Evolutionary conservation across 2,329 filamentous ascomycete species (phyloP).

Genomic region (Ceratocystis smalleyi): DNA sequence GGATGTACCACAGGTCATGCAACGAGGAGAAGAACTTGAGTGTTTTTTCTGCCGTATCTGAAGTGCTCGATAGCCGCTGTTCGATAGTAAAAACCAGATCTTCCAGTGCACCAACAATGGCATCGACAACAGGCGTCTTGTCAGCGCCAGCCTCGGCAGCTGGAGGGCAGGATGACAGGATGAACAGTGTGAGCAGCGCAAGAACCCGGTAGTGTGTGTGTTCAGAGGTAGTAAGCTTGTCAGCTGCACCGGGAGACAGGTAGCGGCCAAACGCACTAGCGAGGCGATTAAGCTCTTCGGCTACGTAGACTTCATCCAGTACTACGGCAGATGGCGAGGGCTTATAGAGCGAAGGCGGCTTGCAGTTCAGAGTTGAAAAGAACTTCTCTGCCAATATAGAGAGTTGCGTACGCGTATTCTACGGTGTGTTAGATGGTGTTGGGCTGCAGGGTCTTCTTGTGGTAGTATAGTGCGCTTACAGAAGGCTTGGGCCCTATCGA

Average conservation of each 20-base stretch:
- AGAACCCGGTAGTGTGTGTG: constrained; percentile 30
- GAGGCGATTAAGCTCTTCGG: constrained; percentile 29
- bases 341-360: constrained; percentile 37
- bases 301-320: constrained; percentile 31
- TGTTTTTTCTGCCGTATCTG: constrained; percentile 2
- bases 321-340: constrained; percentile 26
- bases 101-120: constrained; percentile 10
- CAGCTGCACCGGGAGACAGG: constrained; percentile 20
- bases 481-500: constrained; percentile 37
- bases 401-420: constrained; percentile 37
- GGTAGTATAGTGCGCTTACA: constrained; percentile 24
- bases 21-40: constrained; percentile 21
- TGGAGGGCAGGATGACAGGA: constrained; percentile 11
- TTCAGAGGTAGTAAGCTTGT: constrained; percentile 29
- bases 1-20: constrained; percentile 26
- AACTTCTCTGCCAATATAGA: constrained; percentile 36
- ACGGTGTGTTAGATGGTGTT: constrained; percentile 17
- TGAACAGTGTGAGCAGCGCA: constrained; percentile 26
- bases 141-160: not conserved
- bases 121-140: constrained; percentile 6
- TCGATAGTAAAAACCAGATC: constrained; percentile 13
- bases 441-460: not conserved
- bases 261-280: constrained; percentile 30
- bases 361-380: constrained; percentile 34
- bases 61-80: constrained; percentile 1